Conservation (phyloP, 1,284 basidiomycete genomes). For the Cryptococcus depauperatus region DNA sequence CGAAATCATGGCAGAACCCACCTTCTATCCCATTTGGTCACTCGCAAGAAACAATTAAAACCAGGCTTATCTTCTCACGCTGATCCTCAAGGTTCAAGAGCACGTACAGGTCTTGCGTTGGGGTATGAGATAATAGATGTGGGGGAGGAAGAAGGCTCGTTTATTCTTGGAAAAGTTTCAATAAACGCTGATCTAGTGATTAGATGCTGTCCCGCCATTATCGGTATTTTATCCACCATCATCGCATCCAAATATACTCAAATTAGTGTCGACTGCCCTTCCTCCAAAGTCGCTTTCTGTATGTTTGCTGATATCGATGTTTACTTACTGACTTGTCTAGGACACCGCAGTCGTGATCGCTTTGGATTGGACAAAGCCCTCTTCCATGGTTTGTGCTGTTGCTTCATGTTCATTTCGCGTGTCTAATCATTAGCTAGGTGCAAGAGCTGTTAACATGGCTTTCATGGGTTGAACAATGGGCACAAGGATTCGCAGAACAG, state of each 20-base stretch:
- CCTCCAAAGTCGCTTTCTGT: slow-evolving; percentile 50
- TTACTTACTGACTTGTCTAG: slow-evolving; percentile 48
- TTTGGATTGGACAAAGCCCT: slow-evolving; percentile 93
- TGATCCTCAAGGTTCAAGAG: slow-evolving; percentile 3
- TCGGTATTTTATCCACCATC: slow-evolving; percentile 86
- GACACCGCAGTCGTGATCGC: slow-evolving; percentile 79
- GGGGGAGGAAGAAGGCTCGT: slow-evolving; percentile 75
- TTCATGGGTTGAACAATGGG: slow-evolving; percentile 72
- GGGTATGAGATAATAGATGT: slow-evolving; percentile 84
- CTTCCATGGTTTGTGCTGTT: slow-evolving; percentile 55
- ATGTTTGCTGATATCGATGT: slow-evolving; percentile 8
- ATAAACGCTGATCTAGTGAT: background rate
- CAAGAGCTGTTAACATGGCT: slow-evolving; percentile 84
- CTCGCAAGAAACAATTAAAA: slow-evolving; percentile 18
- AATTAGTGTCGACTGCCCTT: slow-evolving; percentile 74
- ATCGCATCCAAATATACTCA: slow-evolving; percentile 60
- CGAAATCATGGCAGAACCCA: slow-evolving; percentile 22
- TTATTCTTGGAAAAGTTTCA: background rate
- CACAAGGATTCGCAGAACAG: slow-evolving; percentile 24
- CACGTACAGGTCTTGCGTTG: slow-evolving; percentile 61
- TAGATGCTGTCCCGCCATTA: slow-evolving; percentile 74
- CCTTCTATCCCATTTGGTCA: slow-evolving; percentile 13
- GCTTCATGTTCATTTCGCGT: background rate
- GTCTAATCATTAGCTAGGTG: slow-evolving; percentile 39
- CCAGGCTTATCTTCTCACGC: slow-evolving; percentile 19